Evolutionary conservation across 208 protist species (phyloP), one percentile per base, ranked within the genome.

Genomic region (Trypanosoma caninum): DNA sequence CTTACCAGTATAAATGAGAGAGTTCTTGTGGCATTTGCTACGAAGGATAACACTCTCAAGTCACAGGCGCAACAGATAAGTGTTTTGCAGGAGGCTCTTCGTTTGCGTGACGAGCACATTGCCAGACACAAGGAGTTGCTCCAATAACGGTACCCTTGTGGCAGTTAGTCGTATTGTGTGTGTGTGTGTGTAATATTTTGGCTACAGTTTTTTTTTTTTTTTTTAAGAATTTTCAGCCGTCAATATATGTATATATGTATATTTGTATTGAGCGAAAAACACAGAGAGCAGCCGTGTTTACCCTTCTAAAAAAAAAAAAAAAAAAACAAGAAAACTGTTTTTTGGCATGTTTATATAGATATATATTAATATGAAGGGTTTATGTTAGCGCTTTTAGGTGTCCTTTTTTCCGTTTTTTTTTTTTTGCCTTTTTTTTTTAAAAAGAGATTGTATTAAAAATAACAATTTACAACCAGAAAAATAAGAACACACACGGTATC

Each of bases 1-100:
- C 74, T 94, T 9, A 83, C 65, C 16, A 72, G 84, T 53, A 90
- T 94, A 50, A 91, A 94, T 59, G 87, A 91, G 59, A 72, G 76
- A 42, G 72, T 94, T 44, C 69, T 94, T 0, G 82, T 94, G 23
- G 76, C 87, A 6, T 63, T 94, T 59, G 87, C 87, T 11, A 74
- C 70, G 34, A 89, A 83, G 63, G 87, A 94, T n/a, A 86, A 75
- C 58, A 81, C 77, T 0, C 71, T 94, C 28, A 81, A 72, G 23
- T 56, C 72, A 7, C 82, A 87, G 53, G 45, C 67, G 9, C 80
- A 94, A 48, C 82, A 89, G 65, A 50, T 94, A 41, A 66, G 80
- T 46, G 60, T 78, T 7, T 62, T 94, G 10, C 75, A 91, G 62
- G 84, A 90, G 59, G 78, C 84, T 4, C 53, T 94, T n/a, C 62